These are phyloP conservation scores for Silene uniflora DNA, from an alignment of 148 eudicot species.

Conservation along the genomic window DNA sequence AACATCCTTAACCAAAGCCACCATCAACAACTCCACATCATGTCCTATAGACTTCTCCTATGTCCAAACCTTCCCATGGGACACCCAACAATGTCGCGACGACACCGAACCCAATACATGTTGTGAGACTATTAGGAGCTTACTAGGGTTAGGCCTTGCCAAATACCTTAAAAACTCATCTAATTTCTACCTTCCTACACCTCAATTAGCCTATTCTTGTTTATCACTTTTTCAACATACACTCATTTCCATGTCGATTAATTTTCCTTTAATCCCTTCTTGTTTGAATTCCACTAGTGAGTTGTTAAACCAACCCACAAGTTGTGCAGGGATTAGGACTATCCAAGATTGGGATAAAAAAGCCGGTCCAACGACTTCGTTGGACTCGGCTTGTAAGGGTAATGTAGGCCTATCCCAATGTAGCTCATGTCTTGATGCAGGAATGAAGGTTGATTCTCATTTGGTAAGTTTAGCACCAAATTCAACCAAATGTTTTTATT, in stretches of 20 bases:
- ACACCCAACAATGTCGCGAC: constrained; percentile 33
- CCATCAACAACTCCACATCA: constrained; percentile 15
- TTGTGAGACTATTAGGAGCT: constrained; percentile 52
- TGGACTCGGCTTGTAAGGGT: constrained; percentile 46
- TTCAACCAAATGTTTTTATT: constrained; percentile 55
- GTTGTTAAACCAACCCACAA: constrained; percentile 31
- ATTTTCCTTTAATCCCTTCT: constrained; percentile 22
- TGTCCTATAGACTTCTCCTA: constrained; percentile 60
- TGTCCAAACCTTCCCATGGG: constrained; percentile 57
- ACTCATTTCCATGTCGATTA: constrained; percentile 25
- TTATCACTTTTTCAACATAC: constrained; percentile 26
- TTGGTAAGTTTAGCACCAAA: constrained; percentile 44
- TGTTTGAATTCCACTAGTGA: constrained; percentile 38
- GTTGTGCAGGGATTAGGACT: constrained; percentile 51
- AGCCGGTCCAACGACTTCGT: constrained; percentile 27
- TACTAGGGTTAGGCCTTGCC: constrained; percentile 57
- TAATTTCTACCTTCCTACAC: constrained; percentile 44
- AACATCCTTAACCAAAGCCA: constrained; percentile 18
- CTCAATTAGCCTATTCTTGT: constrained; percentile 41
- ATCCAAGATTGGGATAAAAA: constrained; percentile 42
- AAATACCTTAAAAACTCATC: constrained; percentile 46
- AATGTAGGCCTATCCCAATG: constrained; percentile 47
- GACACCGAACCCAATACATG: constrained; percentile 30
- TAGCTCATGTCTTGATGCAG: constrained; percentile 56
- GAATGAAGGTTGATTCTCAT: constrained; percentile 40